These are phyloP conservation scores for Leccinum broughii DNA, from an alignment of 768 basidiomycete genomes.

Conservation along the genomic window DNA sequence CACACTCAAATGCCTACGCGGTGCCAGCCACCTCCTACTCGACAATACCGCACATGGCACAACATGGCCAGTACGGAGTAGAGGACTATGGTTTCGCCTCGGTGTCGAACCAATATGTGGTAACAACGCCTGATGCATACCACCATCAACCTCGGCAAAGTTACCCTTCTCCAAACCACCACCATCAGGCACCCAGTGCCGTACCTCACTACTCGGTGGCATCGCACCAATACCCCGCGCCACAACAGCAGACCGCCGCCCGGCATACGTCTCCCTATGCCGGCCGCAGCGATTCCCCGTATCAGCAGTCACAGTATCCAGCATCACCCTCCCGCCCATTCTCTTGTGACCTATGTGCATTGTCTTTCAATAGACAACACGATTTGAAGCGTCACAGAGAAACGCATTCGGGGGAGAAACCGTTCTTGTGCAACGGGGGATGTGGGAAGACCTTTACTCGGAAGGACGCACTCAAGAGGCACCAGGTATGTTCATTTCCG, in stretches of 20 bases:
- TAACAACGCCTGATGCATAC: slow-evolving; percentile 16
- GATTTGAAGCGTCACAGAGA: slow-evolving; percentile 84
- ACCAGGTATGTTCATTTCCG: slow-evolving; percentile 56
- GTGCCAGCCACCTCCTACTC: slow-evolving; percentile 22
- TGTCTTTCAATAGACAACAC: slow-evolving; percentile 85
- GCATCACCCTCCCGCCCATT: slow-evolving; percentile 63
- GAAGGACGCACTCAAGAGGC: slow-evolving; percentile 83
- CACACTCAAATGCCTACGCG: slow-evolving; percentile 22
- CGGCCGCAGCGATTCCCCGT: slow-evolving; percentile 30
- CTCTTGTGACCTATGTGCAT: slow-evolving; percentile 68
- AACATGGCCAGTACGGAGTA: slow-evolving; percentile 24
- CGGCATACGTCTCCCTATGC: slow-evolving; percentile 37
- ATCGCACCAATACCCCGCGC: slow-evolving; percentile 31
- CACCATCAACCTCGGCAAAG: slow-evolving; percentile 27
- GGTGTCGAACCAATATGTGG: slow-evolving; percentile 24
- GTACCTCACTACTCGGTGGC: slow-evolving; percentile 33
- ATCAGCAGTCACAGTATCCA: slow-evolving; percentile 47
- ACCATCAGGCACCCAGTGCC: slow-evolving; percentile 36
- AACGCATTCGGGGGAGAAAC: slow-evolving; percentile 84
- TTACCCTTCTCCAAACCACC: slow-evolving; percentile 28
- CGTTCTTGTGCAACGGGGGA: slow-evolving; percentile 78
- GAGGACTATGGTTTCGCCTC: slow-evolving; percentile 23
- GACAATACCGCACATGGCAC: slow-evolving; percentile 21
- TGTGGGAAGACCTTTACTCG: slow-evolving; percentile 88
- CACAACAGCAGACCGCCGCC: slow-evolving; percentile 19